Base-by-base conservation (phyloP, 1,284 basidiomycete genomes). In the Moesziomyces sp. region DNA sequence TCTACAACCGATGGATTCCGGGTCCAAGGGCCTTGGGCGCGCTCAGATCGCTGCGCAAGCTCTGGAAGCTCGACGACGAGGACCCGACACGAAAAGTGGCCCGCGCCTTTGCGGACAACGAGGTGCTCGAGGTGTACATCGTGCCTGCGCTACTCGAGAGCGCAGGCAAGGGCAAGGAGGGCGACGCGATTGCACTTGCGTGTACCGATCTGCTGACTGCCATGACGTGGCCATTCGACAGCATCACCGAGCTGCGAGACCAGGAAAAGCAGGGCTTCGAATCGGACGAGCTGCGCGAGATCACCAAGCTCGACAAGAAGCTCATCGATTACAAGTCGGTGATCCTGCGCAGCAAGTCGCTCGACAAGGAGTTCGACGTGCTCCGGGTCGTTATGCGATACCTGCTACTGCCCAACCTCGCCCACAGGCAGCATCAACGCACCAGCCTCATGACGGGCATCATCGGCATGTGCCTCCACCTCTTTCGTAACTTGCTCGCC, bases 191-290 rank as follows among this genome's bases (percentile, higher is more conserved):
- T 52, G 82, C 83, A 3, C 59, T 84, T 1, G 83, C 83, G 7
- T 82, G 80, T 46, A 78, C 77, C 28, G 83, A 84, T 47, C 64
- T 84, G n/a, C 66, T 84, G 49, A 84, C 80, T 8, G 78, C 82
- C 1, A 63, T 84, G 48, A 84, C 83, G 0, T 84, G 83, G 83
- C 83, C 83, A 1, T 74, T 84, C 18, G 80, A 83, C 58, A 75
- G 72, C 13, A 51, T 66, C 7, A 79, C 76, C 45, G 83, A 83
- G 53, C 44, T 81, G 7, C 74, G 73, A 43, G 80, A 77, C 42
- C 77, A 75, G 13, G 63, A 74, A 34, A 74, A 72, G 51, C 75
- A 77, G 34, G 75, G 78, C 24, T 70, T 79, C 42, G 78, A 80
- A n/a, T 59, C 72, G 13, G 58, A 66, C 28, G 61, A 71, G 18